Evolutionary conservation across 352 stramenopile species (phyloP).

Genomic region (Phytophthora fragariae): DNA sequence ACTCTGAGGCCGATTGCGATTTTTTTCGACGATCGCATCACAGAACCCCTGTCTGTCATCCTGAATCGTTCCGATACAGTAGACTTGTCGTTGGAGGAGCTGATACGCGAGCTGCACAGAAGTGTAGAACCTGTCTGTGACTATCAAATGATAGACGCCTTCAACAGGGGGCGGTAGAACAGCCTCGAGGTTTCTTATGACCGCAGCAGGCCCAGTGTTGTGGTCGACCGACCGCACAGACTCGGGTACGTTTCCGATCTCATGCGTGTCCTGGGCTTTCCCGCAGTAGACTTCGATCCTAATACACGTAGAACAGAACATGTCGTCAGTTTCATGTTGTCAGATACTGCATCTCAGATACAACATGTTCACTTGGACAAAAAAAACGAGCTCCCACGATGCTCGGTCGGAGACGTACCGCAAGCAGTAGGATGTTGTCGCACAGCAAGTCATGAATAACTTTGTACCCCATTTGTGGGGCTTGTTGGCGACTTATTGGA

Average conservation of each 20-base stretch:
- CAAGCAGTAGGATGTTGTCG: background rate
- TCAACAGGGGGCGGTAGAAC: background rate
- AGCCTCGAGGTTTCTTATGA: slow-evolving; percentile 11
- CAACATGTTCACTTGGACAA: slow-evolving; percentile 7
- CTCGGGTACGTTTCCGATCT: slow-evolving; percentile 7
- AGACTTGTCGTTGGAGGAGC: too few species aligned
- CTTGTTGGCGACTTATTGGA: slow-evolving; percentile 13
- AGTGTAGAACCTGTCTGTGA: too few species aligned
- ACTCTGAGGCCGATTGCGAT: too few species aligned
- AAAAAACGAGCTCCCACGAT: background rate
- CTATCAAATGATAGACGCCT: background rate
- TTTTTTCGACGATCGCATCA: too few species aligned
- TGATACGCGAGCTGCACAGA: too few species aligned
- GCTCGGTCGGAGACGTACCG: too few species aligned
- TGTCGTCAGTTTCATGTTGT: background rate
- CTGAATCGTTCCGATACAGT: too few species aligned
- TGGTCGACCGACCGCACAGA: slow-evolving; percentile 4
- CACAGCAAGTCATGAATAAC: slow-evolving; percentile 15
- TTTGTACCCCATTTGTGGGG: slow-evolving; percentile 7
- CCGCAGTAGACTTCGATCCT: slow-evolving; percentile 10
- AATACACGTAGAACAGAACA: background rate
- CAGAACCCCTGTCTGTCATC: too few species aligned
- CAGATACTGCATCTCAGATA: background rate
- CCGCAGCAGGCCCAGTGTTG: slow-evolving; percentile 5
- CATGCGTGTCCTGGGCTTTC: slow-evolving; percentile 6